Conservation (phyloP, 179 eudicot species). For the Amaranthus tricolor region DNA sequence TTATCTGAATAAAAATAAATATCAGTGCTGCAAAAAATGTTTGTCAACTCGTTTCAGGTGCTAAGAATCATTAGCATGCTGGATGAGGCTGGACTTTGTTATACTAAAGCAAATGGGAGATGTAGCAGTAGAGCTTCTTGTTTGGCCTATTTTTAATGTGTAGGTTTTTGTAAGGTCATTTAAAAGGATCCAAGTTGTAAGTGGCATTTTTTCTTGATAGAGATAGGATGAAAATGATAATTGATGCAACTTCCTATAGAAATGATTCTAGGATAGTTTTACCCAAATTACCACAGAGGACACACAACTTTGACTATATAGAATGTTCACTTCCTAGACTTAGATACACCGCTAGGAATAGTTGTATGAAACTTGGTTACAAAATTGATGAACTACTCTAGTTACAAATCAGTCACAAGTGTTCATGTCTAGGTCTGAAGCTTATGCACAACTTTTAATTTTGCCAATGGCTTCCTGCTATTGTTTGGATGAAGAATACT, state of each 20-base stretch:
- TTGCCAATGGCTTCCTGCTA: too few species aligned
- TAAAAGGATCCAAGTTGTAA: not conserved
- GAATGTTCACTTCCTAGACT: not conserved
- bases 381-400: not conserved
- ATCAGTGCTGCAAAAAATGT: not conserved
- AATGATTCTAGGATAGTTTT: not conserved
- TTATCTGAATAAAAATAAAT: too few species aligned
- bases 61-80: not conserved
- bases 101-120: not conserved
- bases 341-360: not conserved
- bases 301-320: not conserved
- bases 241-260: not conserved
- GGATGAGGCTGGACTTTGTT: not conserved
- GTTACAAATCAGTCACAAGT: too few species aligned
- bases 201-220: not conserved
- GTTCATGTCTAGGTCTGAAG: too few species aligned
- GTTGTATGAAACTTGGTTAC: not conserved
- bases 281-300: not conserved
- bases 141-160: not conserved
- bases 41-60: not conserved
- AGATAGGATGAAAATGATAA: not conserved
- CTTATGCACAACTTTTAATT: too few species aligned
- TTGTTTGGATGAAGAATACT: too few species aligned
- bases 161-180: not conserved
- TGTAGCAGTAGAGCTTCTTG: not conserved